Evolutionary conservation across 768 basidiomycete species (phyloP).

Genomic region (Rhizopogon salebrosus): DNA sequence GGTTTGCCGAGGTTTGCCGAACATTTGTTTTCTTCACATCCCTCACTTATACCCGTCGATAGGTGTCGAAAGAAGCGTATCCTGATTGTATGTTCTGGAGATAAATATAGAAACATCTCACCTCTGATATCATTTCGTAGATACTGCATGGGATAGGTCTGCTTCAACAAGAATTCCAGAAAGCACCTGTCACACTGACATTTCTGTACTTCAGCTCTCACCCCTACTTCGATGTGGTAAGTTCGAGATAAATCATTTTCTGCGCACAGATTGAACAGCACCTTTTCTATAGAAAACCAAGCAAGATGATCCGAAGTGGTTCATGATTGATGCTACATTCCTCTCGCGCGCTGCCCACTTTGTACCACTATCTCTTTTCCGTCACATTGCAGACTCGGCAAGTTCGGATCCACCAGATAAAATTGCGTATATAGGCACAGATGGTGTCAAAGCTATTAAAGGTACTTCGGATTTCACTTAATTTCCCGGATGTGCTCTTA

Average conservation of each 20-base stretch:
- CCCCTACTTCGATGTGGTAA: conserved; percentile 76
- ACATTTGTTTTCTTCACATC: background rate
- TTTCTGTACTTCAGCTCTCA: conserved; percentile 41
- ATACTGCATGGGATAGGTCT: conserved; percentile 87
- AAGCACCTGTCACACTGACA: conserved; percentile 2
- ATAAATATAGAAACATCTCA: conserved; percentile 1
- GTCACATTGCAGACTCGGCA: conserved; percentile 47
- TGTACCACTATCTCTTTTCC: conserved; percentile 72
- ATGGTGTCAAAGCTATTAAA: conserved; percentile 60
- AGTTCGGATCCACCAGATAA: conserved; percentile 39
- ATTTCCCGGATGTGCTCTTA: conserved; percentile 3
- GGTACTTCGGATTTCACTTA: conserved; percentile 23
- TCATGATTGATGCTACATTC: conserved; percentile 84
- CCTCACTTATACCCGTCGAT: conserved; percentile 4
- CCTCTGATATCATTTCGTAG: conserved; percentile 33
- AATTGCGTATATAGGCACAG: conserved; percentile 61
- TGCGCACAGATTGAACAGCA: background rate
- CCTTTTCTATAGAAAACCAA: conserved; percentile 62
- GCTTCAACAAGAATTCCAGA: conserved; percentile 22
- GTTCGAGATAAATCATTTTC: conserved; percentile 13
- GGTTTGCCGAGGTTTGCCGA: conserved; percentile 66
- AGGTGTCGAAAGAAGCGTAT: conserved; percentile 83
- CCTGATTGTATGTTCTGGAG: conserved; percentile 67
- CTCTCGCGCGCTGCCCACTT: conserved; percentile 60
- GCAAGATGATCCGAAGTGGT: conserved; percentile 77